Conservation (phyloP, 1,284 basidiomycete species). For the Apiotrichum gracile region DNA sequence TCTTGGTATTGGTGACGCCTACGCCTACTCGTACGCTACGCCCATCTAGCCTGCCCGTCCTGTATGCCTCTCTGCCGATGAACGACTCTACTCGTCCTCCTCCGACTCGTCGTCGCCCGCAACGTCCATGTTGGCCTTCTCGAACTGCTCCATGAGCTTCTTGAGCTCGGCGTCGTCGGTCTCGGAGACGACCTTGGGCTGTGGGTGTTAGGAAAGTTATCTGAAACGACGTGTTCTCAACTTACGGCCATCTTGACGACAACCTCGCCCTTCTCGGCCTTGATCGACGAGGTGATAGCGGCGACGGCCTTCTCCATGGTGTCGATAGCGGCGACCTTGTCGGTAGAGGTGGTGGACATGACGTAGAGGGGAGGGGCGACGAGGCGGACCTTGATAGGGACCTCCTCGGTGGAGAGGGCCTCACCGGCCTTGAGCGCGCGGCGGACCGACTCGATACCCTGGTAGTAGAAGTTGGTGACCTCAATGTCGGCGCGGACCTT, state of each 20-base stretch:
- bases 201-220: background rate
- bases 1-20: background rate
- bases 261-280: conserved; percentile 74
- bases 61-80: background rate
- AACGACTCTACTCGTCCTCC: conserved; percentile 34
- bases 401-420: conserved; percentile 72
- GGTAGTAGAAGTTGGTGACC: conserved; percentile 91
- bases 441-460: conserved; percentile 98
- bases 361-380: conserved; percentile 97
- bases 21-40: background rate
- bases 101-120: conserved; percentile 71
- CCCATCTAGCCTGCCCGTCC: no score
- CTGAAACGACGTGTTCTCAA: background rate
- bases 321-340: conserved; percentile 92
- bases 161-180: conserved; percentile 93
- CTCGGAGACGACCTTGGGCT: conserved; percentile 96
- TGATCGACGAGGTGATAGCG: conserved; percentile 77
- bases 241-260: conserved; percentile 92
- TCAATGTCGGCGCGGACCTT: conserved; percentile 98
- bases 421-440: conserved; percentile 86
- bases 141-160: conserved; percentile 87
- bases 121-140: conserved; percentile 85
- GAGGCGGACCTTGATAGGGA: conserved; percentile 95
- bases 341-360: conserved; percentile 89
- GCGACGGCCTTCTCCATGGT: conserved; percentile 90